phyloP scores from a whole-genome alignment of 805 yeast genomes.

The Lipomyces yamanashiensis region DNA sequence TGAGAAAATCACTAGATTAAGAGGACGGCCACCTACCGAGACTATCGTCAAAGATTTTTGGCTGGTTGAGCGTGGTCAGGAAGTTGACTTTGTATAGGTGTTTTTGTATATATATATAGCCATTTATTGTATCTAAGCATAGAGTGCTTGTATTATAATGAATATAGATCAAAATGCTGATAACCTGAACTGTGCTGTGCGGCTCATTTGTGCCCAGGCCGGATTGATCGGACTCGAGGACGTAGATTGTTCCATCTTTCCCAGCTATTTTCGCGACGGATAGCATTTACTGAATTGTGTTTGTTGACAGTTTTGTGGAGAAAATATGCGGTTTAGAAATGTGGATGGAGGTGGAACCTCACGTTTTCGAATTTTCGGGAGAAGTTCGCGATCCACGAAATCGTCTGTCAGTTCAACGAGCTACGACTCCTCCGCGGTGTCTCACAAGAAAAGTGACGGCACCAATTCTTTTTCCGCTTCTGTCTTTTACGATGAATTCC shows the following conservation, averaged over 20 bases:
- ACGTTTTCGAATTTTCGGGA: too few species aligned
- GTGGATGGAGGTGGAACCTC: too few species aligned
- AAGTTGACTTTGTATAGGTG: constrained; percentile 20
- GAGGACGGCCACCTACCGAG: constrained; percentile 37
- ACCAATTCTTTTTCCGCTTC: background rate
- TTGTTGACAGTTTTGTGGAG: too few species aligned
- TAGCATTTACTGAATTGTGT: too few species aligned
- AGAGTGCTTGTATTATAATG: background rate
- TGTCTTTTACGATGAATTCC: constrained; percentile 1
- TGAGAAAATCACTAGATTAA: constrained; percentile 24
- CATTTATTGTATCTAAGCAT: background rate
- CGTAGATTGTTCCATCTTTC: too few species aligned
- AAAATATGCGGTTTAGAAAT: too few species aligned
- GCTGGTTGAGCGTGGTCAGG: constrained; percentile 34
- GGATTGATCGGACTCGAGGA: too few species aligned
- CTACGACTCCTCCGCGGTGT: background rate
- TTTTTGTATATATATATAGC: background rate
- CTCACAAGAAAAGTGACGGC: background rate
- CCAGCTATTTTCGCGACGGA: too few species aligned
- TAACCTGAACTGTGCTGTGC: background rate
- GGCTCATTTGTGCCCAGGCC: too few species aligned
- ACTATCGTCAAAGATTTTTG: constrained; percentile 38
- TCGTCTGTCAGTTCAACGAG: background rate
- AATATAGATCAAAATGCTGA: background rate
- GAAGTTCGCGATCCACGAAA: too few species aligned